A percentile compares a stretch with the other conserved stretches of the same genome.
These are phyloP conservation scores for Cladosporium velox DNA, from an alignment of 2,329 filamentous ascomycete genomes.

Conservation along the genomic window DNA sequence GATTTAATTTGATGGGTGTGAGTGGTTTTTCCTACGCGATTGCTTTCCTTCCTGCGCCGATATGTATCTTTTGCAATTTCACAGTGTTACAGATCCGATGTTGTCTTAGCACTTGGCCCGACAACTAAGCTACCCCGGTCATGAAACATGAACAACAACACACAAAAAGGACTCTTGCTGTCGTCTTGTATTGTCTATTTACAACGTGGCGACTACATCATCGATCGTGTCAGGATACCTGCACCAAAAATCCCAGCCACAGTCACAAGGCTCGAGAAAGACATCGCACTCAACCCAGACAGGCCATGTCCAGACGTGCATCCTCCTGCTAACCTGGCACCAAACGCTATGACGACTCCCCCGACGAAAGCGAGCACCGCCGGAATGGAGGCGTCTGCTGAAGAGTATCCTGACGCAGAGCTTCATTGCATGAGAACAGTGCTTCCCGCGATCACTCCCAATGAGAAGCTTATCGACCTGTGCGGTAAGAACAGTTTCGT, in stretches of 20 bases:
- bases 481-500: not conserved
- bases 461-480: not conserved
- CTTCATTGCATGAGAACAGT: not conserved
- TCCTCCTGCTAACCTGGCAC: constrained; percentile 59
- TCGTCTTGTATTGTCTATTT: not conserved
- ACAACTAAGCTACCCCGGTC: not conserved
- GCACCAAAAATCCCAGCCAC: constrained; percentile 60
- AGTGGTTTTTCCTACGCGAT: not conserved
- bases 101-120: not conserved
- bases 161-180: not conserved
- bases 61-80: not conserved
- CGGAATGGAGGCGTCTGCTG: not conserved
- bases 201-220: not conserved
- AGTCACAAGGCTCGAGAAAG: constrained; percentile 62
- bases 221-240: constrained; percentile 42
- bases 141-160: not conserved
- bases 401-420: not conserved
- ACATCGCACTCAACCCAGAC: constrained; percentile 65
- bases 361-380: not conserved
- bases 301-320: constrained; percentile 72
- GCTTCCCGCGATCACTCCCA: constrained; percentile 2
- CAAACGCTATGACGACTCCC: not conserved
- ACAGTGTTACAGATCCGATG: not conserved
- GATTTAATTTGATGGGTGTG: not conserved
- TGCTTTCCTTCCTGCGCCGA: not conserved